Conservation (phyloP, 1,139 yeast species). For the Hyphopichia khmerensis region DNA sequence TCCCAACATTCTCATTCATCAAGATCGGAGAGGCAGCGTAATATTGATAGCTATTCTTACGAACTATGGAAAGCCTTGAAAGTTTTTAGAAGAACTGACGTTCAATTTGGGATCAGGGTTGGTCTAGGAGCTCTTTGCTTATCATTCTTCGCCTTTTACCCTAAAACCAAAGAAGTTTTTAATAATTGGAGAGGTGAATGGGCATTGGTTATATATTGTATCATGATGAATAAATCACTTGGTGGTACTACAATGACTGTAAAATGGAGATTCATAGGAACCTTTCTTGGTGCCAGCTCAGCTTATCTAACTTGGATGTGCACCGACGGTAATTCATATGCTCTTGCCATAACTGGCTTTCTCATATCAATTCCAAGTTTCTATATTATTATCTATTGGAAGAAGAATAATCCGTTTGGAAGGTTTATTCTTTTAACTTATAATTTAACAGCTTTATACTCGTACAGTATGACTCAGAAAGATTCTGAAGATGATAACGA, state of each 20-base stretch:
- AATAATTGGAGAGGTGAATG: conserved; percentile 78
- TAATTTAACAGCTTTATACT: conserved; percentile 75
- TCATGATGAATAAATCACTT: conserved; percentile 82
- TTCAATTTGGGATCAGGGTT: conserved; percentile 77
- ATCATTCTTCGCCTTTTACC: conserved; percentile 67
- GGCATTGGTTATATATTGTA: conserved; percentile 77
- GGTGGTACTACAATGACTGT: conserved; percentile 85
- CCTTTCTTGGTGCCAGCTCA: conserved; percentile 64
- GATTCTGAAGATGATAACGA: conserved; percentile 67
- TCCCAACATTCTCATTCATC: not conserved
- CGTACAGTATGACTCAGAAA: conserved; percentile 64
- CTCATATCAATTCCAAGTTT: conserved; percentile 64
- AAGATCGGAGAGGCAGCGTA: conserved; percentile 2
- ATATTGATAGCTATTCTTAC: conserved; percentile 11
- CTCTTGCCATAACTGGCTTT: conserved; percentile 59
- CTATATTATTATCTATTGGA: conserved; percentile 68
- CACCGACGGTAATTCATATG: conserved; percentile 56
- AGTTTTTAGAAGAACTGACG: conserved; percentile 56
- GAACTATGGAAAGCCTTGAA: conserved; percentile 33
- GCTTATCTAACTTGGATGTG: conserved; percentile 62
- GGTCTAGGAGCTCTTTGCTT: conserved; percentile 73
- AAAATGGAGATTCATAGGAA: conserved; percentile 74
- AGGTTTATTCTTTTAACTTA: conserved; percentile 74
- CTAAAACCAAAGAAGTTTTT: conserved; percentile 53
- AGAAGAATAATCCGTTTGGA: conserved; percentile 61